phyloP scores from a whole-genome alignment of 257 asterid species.

The Solanum etuberosum region DNA sequence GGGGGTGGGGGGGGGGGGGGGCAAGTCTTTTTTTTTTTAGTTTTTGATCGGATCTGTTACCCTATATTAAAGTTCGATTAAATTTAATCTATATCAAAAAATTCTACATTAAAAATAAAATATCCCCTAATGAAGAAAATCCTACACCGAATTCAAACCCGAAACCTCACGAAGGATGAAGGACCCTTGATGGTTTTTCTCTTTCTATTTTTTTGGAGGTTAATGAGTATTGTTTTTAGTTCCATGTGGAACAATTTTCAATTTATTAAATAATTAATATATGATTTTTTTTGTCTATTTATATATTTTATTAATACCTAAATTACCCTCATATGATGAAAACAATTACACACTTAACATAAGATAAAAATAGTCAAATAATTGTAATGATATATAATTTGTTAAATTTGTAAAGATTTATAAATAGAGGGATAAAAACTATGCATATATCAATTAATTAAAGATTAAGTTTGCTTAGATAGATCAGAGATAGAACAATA shows the following conservation, averaged over 20 bases:
- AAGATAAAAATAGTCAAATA: background rate
- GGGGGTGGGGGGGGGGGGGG: background rate
- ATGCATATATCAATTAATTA: background rate
- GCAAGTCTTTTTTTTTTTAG: background rate
- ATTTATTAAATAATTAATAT: background rate
- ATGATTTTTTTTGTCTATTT: background rate
- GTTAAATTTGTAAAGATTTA: background rate
- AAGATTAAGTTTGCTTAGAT: background rate
- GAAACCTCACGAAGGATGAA: background rate
- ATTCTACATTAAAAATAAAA: too few relatives aligned
- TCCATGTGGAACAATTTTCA: background rate
- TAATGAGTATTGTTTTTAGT: background rate
- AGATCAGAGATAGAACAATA: background rate
- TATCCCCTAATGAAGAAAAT: accelerated
- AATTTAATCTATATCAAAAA: too few relatives aligned
- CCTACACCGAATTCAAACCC: accelerated
- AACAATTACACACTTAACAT: background rate
- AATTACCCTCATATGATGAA: background rate
- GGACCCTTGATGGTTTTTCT: background rate
- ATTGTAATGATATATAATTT: background rate
- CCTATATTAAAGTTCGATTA: accelerated
- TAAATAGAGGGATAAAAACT: background rate
- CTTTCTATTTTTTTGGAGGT: background rate
- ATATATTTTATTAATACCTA: background rate
- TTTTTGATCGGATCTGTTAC: too few relatives aligned